Evolutionary conservation across 495 filamentous ascomycete species (phyloP).

Genomic region (Neurospora sp.): DNA sequence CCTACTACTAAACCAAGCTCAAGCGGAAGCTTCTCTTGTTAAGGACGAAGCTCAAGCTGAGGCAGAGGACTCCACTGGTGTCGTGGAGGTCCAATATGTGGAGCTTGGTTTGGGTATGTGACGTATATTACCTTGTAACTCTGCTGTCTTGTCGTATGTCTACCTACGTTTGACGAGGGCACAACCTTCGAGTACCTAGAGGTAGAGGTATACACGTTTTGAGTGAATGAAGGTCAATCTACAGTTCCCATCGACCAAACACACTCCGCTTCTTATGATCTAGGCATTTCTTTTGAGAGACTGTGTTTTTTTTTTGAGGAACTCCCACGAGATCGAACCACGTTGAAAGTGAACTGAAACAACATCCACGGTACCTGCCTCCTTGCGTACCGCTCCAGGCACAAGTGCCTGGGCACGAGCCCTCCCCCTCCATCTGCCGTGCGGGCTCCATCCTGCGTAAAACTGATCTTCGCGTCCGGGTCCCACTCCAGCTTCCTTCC

Average conservation of each 20-base stretch:
- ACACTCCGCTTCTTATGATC: background rate
- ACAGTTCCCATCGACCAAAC: background rate
- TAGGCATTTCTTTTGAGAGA: background rate
- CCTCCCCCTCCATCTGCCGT: background rate
- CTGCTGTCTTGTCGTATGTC: background rate
- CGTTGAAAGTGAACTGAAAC: background rate
- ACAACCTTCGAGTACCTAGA: background rate
- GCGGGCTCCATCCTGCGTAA: background rate
- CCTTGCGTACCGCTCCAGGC: background rate
- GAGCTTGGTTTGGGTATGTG: background rate
- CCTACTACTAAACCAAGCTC: background rate
- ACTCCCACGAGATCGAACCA: background rate
- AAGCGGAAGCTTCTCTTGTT: background rate
- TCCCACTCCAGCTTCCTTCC: background rate
- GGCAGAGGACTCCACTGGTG: background rate
- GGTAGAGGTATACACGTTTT: background rate
- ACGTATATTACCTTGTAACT: background rate
- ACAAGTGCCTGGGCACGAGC: background rate
- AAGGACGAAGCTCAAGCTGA: background rate
- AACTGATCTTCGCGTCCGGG: background rate
- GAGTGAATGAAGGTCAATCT: background rate
- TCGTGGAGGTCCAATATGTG: background rate
- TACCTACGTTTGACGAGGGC: background rate
- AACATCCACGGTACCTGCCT: background rate
- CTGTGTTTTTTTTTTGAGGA: background rate